Evolutionary conservation across 2,329 filamentous ascomycete genomes (phyloP).

Genomic region (Rhinocladiella similis): DNA sequence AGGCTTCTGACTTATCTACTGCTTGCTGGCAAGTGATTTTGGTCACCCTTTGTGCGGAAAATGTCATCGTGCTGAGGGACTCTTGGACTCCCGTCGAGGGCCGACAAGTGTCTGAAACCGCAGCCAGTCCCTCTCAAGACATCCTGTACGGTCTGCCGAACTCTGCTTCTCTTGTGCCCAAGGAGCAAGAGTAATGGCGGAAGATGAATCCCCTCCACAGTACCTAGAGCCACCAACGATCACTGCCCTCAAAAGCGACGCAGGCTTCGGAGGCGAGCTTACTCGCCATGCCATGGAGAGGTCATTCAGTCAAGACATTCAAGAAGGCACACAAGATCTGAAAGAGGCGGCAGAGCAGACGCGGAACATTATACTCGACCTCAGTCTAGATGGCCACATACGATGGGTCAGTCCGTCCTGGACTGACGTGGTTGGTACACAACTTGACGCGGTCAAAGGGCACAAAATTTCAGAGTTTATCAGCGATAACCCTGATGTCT

Average conservation of each 20-base stretch:
- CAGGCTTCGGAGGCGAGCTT: constrained; percentile 33
- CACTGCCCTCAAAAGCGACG: constrained; percentile 45
- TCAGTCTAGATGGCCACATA: constrained; percentile 85
- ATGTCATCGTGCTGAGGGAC: constrained; percentile 26
- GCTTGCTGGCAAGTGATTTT: constrained; percentile 4
- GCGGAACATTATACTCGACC: constrained; percentile 91
- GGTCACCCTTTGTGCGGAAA: constrained; percentile 1
- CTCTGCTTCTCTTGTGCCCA: not conserved
- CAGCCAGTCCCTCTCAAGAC: constrained; percentile 10
- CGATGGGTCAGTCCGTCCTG: constrained; percentile 97
- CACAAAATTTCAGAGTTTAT: constrained; percentile 78
- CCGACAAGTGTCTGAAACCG: constrained; percentile 20
- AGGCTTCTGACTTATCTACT: not conserved
- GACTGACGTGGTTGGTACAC: constrained; percentile 86
- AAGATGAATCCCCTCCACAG: constrained; percentile 39
- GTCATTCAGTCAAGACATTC: constrained; percentile 82
- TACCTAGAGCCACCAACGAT: constrained; percentile 47
- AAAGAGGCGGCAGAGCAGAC: constrained; percentile 96
- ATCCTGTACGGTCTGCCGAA: constrained; percentile 1
- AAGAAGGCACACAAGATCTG: constrained; percentile 88
- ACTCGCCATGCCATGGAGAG: constrained; percentile 50
- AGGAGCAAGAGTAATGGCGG: constrained; percentile 37
- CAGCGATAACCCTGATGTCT: constrained; percentile 75
- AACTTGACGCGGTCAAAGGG: constrained; percentile 70
- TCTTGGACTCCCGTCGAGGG: constrained; percentile 24